Percentiles rank a stretch among this genome's conserved stretches.
Evolutionary conservation across 1,284 basidiomycete species (phyloP).

Genomic region (Inonotus hispidus): DNA sequence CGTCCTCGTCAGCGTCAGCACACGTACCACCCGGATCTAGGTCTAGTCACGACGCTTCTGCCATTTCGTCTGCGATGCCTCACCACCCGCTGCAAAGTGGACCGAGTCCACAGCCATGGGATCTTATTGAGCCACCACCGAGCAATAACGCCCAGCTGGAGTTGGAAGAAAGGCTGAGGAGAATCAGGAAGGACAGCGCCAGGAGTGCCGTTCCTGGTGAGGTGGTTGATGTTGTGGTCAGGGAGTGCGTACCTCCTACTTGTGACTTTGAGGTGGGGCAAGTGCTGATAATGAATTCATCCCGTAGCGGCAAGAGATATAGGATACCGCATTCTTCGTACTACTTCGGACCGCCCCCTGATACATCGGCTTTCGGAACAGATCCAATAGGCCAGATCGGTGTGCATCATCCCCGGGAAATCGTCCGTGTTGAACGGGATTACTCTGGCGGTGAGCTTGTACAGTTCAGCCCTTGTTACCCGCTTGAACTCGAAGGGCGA

Average conservation of each 20-base stretch:
- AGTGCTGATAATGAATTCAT: not conserved
- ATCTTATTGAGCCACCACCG: constrained; percentile 13
- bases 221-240: constrained; percentile 5
- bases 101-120: constrained; percentile 14
- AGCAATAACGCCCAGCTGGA: not conserved
- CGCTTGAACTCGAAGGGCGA: constrained; percentile 77
- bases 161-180: constrained; percentile 6
- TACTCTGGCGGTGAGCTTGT: constrained; percentile 75
- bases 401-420: constrained; percentile 78
- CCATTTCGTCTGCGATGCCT: not conserved
- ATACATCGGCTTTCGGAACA: constrained; percentile 70
- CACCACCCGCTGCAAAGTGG: not conserved
- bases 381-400: constrained; percentile 75
- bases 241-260: constrained; percentile 10
- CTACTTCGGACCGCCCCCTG: constrained; percentile 74
- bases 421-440: constrained; percentile 78
- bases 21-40: not conserved
- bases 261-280: not conserved
- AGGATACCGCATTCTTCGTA: constrained; percentile 70
- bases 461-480: constrained; percentile 78
- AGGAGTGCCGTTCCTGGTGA: not conserved
- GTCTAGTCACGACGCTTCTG: not conserved
- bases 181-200: constrained; percentile 5
- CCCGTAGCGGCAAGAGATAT: constrained; percentile 15
- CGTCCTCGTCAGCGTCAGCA: not conserved